These are phyloP conservation scores for Leccinum disarticulatum DNA, from an alignment of 768 basidiomycete genomes.

Conservation along the genomic window DNA sequence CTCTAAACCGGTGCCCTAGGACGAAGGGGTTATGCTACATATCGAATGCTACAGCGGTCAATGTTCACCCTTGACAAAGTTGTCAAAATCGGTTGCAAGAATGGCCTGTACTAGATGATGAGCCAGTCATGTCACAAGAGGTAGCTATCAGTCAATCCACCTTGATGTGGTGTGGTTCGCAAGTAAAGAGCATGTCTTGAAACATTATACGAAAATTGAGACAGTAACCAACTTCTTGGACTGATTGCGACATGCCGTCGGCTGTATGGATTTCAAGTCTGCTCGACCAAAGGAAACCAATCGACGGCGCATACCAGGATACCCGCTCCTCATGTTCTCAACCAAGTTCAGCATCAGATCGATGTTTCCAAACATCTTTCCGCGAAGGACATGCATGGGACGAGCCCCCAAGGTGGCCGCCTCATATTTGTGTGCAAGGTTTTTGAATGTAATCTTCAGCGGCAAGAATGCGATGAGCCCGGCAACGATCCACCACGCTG, in stretches of 20 bases:
- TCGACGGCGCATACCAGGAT: slow-evolving; percentile 43
- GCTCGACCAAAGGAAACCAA: not conserved
- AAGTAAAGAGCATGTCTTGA: slow-evolving; percentile 46
- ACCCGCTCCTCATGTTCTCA: slow-evolving; percentile 41
- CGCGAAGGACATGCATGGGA: slow-evolving; percentile 38
- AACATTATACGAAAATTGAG: slow-evolving; percentile 47
- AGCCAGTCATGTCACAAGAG: not conserved
- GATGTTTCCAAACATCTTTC: slow-evolving; percentile 44
- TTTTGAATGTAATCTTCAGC: slow-evolving; percentile 28
- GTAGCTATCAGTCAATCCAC: slow-evolving; percentile 1
- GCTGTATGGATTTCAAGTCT: slow-evolving; percentile 27
- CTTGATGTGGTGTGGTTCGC: slow-evolving; percentile 56
- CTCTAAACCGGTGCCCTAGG: slow-evolving; percentile 37
- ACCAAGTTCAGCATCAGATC: slow-evolving; percentile 41
- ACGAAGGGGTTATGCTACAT: not conserved
- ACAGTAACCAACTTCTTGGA: slow-evolving; percentile 41
- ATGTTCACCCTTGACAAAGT: slow-evolving; percentile 54
- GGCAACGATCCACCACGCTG: slow-evolving; percentile 36
- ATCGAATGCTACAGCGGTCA: not conserved
- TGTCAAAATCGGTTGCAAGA: slow-evolving; percentile 56
- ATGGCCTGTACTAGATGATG: slow-evolving; percentile 34
- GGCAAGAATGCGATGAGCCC: slow-evolving; percentile 37
- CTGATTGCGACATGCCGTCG: slow-evolving; percentile 40
- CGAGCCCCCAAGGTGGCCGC: slow-evolving; percentile 49
- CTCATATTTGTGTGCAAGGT: slow-evolving; percentile 31